Percentiles rank a stretch among this genome's conserved stretches.
These are phyloP conservation scores for Phytophthora pisi DNA, from an alignment of 352 stramenopile genomes.

Conservation along the genomic window DNA sequence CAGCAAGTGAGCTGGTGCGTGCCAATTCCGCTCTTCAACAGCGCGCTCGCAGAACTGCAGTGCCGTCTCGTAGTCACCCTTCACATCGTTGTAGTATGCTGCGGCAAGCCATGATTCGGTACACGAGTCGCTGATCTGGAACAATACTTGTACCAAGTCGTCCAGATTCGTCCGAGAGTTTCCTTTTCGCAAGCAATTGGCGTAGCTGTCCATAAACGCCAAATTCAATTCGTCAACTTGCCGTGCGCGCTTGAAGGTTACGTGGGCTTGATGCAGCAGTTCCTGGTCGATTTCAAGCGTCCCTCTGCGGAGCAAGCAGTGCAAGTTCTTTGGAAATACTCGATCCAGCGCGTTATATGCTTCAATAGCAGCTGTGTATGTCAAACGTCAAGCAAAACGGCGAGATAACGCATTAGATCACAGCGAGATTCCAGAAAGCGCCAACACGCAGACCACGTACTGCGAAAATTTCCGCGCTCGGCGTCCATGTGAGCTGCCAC, in stretches of 20 bases:
- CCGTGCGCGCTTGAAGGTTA: constrained; percentile 58
- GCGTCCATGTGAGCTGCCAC: constrained; percentile 58
- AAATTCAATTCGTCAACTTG: constrained; percentile 75
- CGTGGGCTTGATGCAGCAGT: constrained; percentile 57
- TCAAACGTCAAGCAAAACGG: constrained; percentile 3
- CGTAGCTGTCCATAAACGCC: constrained; percentile 66
- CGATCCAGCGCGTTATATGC: constrained; percentile 47
- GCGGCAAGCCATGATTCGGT: constrained; percentile 76
- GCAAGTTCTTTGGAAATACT: constrained; percentile 72
- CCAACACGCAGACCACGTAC: constrained; percentile 21
- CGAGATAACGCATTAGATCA: constrained; percentile 14
- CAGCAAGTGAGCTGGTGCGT: constrained; percentile 65
- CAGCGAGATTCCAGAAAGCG: constrained; percentile 3
- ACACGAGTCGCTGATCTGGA: constrained; percentile 59
- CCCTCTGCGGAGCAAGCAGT: constrained; percentile 58
- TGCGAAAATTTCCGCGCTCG: constrained; percentile 46
- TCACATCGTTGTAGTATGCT: constrained; percentile 77
- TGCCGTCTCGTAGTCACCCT: constrained; percentile 69
- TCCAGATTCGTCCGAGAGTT: constrained; percentile 57
- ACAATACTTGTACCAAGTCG: constrained; percentile 72
- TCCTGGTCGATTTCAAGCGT: constrained; percentile 71
- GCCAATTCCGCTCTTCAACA: constrained; percentile 43
- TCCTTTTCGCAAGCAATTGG: constrained; percentile 60
- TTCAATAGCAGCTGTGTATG: constrained; percentile 35
- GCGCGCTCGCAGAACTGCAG: constrained; percentile 78